Percentiles rank a stretch among this genome's conserved stretches.
Evolutionary conservation across 2,329 filamentous ascomycete species (phyloP).

Genomic region (Capronia coronata): DNA sequence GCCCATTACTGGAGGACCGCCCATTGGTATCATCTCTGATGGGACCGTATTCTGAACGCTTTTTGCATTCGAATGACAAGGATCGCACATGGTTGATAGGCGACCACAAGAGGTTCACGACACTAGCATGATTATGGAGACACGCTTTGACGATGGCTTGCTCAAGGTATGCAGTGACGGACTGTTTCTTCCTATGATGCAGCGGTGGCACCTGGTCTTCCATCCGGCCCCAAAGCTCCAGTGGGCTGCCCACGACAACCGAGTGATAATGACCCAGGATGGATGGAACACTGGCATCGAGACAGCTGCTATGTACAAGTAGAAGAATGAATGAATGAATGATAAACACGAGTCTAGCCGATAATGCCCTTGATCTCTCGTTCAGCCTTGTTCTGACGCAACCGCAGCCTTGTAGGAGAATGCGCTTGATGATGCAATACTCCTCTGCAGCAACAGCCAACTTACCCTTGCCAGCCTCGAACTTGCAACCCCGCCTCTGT

Average conservation of each 20-base stretch:
- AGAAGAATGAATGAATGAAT: too few relatives aligned
- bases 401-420: neutral
- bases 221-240: too few relatives aligned
- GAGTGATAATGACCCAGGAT: too few relatives aligned
- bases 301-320: too few relatives aligned
- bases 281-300: too few relatives aligned
- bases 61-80: neutral
- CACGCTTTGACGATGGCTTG: neutral
- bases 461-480: neutral
- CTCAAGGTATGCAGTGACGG: neutral
- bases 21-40: slow-evolving; percentile 92
- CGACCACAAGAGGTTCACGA: slow-evolving; percentile 6
- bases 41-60: slow-evolving; percentile 77
- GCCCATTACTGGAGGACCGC: slow-evolving; percentile 92
- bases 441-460: neutral
- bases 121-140: neutral
- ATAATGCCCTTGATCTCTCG: neutral
- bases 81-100: neutral
- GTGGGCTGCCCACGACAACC: too few relatives aligned
- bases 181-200: neutral
- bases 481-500: neutral
- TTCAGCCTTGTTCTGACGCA: neutral
- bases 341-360: neutral
- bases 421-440: neutral
- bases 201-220: neutral